These are phyloP conservation scores for Saturnispora bothae DNA, from an alignment of 805 yeast genomes.

Conservation along the genomic window DNA sequence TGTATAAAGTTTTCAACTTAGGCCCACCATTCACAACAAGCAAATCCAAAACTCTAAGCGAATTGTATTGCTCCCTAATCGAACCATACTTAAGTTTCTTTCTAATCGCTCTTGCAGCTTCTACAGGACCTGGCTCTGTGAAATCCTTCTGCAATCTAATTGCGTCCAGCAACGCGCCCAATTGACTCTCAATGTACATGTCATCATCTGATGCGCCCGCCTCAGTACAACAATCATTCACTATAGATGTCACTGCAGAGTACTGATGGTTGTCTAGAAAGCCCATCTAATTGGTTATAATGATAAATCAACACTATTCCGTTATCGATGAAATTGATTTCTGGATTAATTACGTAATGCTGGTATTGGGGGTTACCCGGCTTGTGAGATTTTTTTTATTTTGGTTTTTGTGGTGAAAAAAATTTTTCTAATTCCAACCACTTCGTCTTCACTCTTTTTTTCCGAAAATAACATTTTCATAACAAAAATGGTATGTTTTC, in stretches of 20 bases:
- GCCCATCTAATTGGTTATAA: constrained; percentile 42
- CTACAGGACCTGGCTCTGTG: constrained; percentile 38
- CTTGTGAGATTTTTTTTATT: not conserved
- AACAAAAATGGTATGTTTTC: constrained; percentile 19
- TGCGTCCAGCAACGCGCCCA: constrained; percentile 50
- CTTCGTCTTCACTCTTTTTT: not conserved
- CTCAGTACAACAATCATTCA: constrained; percentile 39
- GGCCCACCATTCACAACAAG: constrained; percentile 46
- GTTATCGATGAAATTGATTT: not conserved
- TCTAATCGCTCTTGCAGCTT: constrained; percentile 85
- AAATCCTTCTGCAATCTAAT: constrained; percentile 28
- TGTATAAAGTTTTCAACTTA: constrained; percentile 39
- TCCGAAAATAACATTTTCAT: not conserved
- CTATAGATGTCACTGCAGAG: constrained; percentile 58
- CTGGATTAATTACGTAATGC: too few species aligned
- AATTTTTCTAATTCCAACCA: too few species aligned
- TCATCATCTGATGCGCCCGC: constrained; percentile 31
- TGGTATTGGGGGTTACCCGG: too few species aligned
- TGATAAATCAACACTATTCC: too few species aligned
- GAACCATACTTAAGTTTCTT: constrained; percentile 85
- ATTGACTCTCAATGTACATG: constrained; percentile 30
- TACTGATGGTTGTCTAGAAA: constrained; percentile 50
- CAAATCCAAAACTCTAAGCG: constrained; percentile 47
- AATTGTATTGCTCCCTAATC: constrained; percentile 50
- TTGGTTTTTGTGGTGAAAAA: not conserved